Conservation (phyloP, 2,329 filamentous ascomycete species). For the Xylaria sp. region DNA sequence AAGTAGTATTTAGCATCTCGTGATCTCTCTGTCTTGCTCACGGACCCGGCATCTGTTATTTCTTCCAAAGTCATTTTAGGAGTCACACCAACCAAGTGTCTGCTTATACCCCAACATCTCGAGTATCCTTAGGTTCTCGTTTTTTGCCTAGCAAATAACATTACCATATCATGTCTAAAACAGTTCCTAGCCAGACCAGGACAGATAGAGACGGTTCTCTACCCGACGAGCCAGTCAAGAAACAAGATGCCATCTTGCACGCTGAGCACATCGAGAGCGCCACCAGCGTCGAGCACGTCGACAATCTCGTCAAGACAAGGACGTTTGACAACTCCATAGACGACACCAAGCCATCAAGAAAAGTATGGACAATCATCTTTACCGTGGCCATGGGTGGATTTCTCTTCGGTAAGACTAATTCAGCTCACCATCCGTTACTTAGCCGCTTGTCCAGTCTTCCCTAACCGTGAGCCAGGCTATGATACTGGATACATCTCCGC, state of each 20-base stretch:
- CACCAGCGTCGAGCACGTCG: not conserved
- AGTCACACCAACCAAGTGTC: not conserved
- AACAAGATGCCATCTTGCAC: not conserved
- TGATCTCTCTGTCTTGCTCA: not conserved
- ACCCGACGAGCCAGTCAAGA: not conserved
- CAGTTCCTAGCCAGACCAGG: not conserved
- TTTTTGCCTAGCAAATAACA: not conserved
- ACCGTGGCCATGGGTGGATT: constrained; percentile 26
- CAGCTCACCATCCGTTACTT: not conserved
- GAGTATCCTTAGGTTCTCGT: not conserved
- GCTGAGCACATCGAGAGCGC: not conserved
- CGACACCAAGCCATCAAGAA: constrained; percentile 24
- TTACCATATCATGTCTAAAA: not conserved
- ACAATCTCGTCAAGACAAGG: not conserved
- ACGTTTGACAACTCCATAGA: constrained; percentile 21
- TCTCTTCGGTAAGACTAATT: constrained; percentile 8
- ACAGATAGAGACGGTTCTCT: not conserved
- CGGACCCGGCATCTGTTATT: not conserved
- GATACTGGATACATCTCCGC: constrained; percentile 29
- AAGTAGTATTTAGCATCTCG: not conserved
- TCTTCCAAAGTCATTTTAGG: not conserved
- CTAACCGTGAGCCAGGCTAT: constrained; percentile 5
- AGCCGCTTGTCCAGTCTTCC: not conserved
- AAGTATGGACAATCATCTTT: constrained; percentile 17
- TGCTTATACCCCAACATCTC: not conserved